Percentiles rank a stretch among this genome's conserved stretches.
These are phyloP conservation scores for Eucalyptus brandiana DNA, from an alignment of 345 rosid genomes.

Conservation along the genomic window DNA sequence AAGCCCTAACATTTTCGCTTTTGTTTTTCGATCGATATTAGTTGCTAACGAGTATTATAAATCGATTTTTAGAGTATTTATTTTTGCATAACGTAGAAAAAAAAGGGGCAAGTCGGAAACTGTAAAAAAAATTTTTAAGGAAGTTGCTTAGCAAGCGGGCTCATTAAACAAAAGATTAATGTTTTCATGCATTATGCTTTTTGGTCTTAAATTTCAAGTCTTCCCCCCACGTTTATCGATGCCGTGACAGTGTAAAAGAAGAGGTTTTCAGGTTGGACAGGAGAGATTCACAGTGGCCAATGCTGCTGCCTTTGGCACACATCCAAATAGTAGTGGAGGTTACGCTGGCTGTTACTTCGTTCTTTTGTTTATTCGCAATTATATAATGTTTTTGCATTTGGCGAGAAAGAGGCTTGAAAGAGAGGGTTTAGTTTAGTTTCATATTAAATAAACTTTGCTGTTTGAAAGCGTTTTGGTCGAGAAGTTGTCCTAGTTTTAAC, in stretches of 20 bases:
- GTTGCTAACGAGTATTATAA: neutral
- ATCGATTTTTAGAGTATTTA: neutral
- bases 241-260: neutral
- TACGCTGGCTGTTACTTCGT: neutral
- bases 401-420: neutral
- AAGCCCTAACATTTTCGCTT: neutral
- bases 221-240: neutral
- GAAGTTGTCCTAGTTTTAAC: neutral
- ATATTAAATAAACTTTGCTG: neutral
- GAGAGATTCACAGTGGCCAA: neutral
- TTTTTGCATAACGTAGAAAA: neutral
- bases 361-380: neutral
- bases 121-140: too few species aligned
- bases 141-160: neutral
- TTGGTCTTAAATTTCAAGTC: neutral
- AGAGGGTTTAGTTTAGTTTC: neutral
- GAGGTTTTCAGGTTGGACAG: neutral
- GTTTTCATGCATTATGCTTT: neutral
- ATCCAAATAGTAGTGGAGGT: neutral
- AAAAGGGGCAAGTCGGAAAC: neutral
- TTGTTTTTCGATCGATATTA: neutral
- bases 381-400: neutral
- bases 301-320: conserved; percentile 4
- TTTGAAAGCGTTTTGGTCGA: neutral
- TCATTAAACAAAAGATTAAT: neutral